Base-by-base conservation (phyloP, 306 rosid genomes). In the Pyrus pyrifolia region DNA sequence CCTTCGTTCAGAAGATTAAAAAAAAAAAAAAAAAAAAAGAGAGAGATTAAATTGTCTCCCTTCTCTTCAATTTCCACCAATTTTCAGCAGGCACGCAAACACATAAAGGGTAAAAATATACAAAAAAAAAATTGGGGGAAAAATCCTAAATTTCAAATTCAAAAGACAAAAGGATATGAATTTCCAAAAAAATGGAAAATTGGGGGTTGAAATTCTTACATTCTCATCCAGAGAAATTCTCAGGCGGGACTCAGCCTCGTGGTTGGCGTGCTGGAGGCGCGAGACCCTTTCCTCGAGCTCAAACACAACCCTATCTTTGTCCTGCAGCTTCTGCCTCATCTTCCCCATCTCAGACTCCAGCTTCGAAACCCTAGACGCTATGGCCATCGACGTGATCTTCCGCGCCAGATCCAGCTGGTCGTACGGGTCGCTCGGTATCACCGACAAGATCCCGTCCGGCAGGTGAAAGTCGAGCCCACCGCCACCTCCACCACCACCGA, bases 331-430 rank as follows among this genome's bases (percentile, higher is more conserved):
- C 61, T 83, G 87, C 82, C 82, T 90, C 83, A 93, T 87, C 69
- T 80, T 88, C 18, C 63, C 73, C 59, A 85, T 21, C 45, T 93
- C 98, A 18, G 90, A 35, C 74, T 93, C 98, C 21, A 93, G 96
- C 29, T 89, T 84, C 6, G 95, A 82, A 45, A 93, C 97, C 35
- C 98, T 78, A 6, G 98, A 88, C 17, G 98, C 98, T 30, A 93
- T 89, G 46, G 98, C 98, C 95, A 93, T 85, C 79, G 98, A 93
- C 9, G 98, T 93, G 9, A 93, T 93, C 83, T 91, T 93, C 63
- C 98, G 87, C 35, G 98, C 98, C 68, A 93, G 98, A 91, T 93
- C 98, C 59, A 93, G 95, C 75, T 93, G 98, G 7, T 93, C 87
- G 74, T 89, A 93, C 0, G 98, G 98, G 85, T 93, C 97, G 60